Evolutionary conservation across 1,284 basidiomycete species (phyloP).

Genomic region (Microbotryum scabiosae): DNA sequence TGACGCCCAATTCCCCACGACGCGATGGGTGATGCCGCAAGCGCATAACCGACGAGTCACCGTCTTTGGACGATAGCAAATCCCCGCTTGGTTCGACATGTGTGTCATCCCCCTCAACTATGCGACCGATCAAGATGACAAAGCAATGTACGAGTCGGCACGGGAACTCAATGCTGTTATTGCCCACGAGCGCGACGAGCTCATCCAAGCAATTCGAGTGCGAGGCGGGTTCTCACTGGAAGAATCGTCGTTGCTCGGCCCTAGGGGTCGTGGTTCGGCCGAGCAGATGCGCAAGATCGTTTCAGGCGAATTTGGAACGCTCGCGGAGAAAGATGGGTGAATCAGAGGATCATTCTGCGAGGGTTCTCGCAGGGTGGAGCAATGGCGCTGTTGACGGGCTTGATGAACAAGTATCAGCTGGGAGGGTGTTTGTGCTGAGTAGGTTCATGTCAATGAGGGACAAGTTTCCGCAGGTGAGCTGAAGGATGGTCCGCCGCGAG

Average conservation of each 20-base stretch:
- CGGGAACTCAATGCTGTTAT: constrained; percentile 20
- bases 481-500: neutral
- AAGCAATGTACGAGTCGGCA: constrained; percentile 8
- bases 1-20: constrained; percentile 2
- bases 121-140: constrained; percentile 6
- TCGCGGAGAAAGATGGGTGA: constrained; percentile 22
- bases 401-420: constrained; percentile 9
- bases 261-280: neutral
- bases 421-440: constrained; percentile 17
- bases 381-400: constrained; percentile 8
- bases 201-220: constrained; percentile 12
- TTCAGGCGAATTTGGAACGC: constrained; percentile 11
- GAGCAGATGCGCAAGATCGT: no score
- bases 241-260: neutral
- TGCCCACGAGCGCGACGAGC: constrained; percentile 10
- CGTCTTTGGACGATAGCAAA: neutral
- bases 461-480: constrained; percentile 12
- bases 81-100: constrained; percentile 28
- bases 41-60: constrained; percentile 9
- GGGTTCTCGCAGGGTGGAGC: constrained; percentile 25
- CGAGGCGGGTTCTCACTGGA: neutral
- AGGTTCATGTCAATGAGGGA: constrained; percentile 19
- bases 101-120: constrained; percentile 15
- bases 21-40: constrained; percentile 24
- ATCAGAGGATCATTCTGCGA: constrained; percentile 14